phyloP scores from a whole-genome alignment of 345 rosid genomes.

The Durio zibethinus region DNA sequence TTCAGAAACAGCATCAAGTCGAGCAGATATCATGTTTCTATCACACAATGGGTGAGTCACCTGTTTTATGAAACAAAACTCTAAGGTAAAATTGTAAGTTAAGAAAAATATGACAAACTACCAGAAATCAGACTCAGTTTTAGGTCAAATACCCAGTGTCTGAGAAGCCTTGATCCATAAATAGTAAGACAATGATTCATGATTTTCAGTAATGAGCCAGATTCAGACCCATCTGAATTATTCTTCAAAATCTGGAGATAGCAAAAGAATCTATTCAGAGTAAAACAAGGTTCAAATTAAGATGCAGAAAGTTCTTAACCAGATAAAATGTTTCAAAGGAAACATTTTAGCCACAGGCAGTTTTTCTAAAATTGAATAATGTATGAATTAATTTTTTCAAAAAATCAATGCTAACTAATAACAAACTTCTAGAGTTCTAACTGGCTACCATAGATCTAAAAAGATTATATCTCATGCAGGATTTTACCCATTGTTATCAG shows the following conservation, averaged over 20 bases:
- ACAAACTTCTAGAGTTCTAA: not conserved
- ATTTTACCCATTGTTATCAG: not conserved
- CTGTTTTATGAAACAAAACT: conserved; percentile 41
- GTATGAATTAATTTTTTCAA: not conserved
- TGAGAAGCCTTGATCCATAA: conserved; percentile 86
- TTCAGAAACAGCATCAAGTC: conserved; percentile 98
- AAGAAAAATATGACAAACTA: conserved; percentile 1
- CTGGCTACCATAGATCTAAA: not conserved
- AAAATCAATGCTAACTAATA: not conserved
- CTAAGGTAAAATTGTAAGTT: conserved; percentile 10
- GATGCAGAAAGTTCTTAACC: not conserved
- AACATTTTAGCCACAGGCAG: not conserved
- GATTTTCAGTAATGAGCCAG: conserved; percentile 68
- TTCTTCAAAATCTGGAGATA: conserved; percentile 66
- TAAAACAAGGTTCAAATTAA: conserved; percentile 14
- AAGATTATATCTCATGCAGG: not conserved
- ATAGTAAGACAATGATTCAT: conserved; percentile 80
- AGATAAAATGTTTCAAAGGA: not conserved
- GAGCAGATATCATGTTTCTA: conserved; percentile 76
- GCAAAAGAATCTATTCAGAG: conserved; percentile 6
- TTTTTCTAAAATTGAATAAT: not conserved
- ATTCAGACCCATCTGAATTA: conserved; percentile 72
- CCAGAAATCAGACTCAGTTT: not conserved
- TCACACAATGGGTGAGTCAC: conserved; percentile 90
- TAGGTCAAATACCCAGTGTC: conserved; percentile 73